Percentiles rank a stretch among this genome's conserved stretches.
Evolutionary conservation across 495 filamentous ascomycete species (phyloP).

Genomic region (Hyaloscypha finlandica): DNA sequence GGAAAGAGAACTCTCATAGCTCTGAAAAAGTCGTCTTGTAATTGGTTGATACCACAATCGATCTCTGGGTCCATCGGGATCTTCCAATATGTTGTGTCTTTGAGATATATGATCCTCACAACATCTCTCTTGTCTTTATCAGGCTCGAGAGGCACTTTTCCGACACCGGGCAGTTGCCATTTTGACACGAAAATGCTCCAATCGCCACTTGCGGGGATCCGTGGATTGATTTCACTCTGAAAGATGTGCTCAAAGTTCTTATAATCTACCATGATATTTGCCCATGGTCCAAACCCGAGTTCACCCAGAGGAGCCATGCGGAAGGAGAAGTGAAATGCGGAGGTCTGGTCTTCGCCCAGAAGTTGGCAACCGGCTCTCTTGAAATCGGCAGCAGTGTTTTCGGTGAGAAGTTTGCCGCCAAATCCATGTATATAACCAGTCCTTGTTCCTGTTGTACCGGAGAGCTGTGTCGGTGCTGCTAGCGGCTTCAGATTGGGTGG

Average conservation of each 20-base stretch:
- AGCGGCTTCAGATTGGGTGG: background rate
- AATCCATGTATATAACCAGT: background rate
- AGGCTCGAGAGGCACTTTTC: constrained; percentile 1
- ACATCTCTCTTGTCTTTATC: background rate
- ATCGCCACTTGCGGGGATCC: background rate
- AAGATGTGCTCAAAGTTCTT: background rate
- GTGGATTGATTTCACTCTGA: background rate
- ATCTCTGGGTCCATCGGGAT: constrained; percentile 1
- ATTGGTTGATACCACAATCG: constrained; percentile 20
- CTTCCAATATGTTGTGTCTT: constrained; percentile 24
- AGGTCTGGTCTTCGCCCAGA: background rate
- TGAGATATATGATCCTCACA: background rate
- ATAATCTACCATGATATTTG: no score
- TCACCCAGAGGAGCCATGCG: background rate
- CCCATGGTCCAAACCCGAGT: no score
- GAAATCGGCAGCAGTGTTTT: background rate
- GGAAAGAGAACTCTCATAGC: constrained; percentile 20
- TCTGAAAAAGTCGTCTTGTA: constrained; percentile 17
- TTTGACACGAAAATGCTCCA: constrained; percentile 17
- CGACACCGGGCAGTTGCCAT: no score
- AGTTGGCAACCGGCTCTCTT: background rate
- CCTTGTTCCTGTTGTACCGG: background rate
- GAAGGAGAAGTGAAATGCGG: background rate
- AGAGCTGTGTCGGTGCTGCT: background rate
- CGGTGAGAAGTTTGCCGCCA: background rate